A percentile compares a stretch with the other conserved stretches of the same genome.
Evolutionary conservation across 192 early-diverging fungal genomes (phyloP).

Genomic region (Obelidium mucronatum): DNA sequence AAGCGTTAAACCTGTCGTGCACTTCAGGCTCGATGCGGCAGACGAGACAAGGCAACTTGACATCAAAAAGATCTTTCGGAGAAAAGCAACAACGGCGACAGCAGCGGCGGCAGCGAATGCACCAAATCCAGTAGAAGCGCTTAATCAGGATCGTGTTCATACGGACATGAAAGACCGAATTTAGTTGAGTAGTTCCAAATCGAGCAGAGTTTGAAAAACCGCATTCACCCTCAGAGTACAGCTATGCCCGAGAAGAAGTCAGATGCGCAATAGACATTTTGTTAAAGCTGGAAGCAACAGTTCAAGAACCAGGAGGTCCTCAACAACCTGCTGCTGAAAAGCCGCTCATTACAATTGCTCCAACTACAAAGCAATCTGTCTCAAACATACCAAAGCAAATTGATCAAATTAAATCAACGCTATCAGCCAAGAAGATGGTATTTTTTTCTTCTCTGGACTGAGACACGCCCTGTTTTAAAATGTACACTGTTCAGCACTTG

Average conservation of each 20-base stretch:
- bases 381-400: background rate
- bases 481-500: background rate
- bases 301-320: background rate
- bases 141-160: background rate
- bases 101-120: background rate
- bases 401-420: background rate
- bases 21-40: background rate
- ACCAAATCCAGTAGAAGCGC: background rate
- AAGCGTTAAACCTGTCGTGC: background rate
- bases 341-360: background rate
- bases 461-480: background rate
- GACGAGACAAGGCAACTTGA: background rate
- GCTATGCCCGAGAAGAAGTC: constrained; percentile 19
- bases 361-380: background rate
- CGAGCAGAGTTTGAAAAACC: background rate
- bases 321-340: background rate
- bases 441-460: background rate
- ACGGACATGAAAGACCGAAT: constrained; percentile 23
- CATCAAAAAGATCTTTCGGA: background rate
- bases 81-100: background rate
- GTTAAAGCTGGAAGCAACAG: constrained; percentile 13
- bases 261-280: constrained; percentile 16
- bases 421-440: constrained; percentile 24
- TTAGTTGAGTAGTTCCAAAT: background rate
- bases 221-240: background rate